A percentile compares a stretch with the other conserved stretches of the same genome.
These are phyloP conservation scores for Ganoderma leucocontextum DNA, from an alignment of 1,284 basidiomycete genomes.

Conservation along the genomic window DNA sequence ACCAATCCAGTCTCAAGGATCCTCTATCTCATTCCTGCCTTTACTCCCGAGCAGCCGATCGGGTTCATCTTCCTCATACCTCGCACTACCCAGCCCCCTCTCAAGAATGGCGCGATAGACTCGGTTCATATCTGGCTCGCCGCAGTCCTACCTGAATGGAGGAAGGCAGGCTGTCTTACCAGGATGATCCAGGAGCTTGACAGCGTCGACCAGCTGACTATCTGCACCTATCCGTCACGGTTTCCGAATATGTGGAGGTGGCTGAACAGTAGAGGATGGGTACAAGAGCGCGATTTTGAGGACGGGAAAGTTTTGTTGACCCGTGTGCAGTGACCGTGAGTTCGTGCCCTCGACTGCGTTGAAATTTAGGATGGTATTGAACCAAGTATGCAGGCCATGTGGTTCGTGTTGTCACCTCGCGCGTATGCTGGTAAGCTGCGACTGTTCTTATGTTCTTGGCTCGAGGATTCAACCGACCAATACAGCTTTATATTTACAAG, in stretches of 20 bases:
- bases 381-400: background rate
- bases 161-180: constrained; percentile 36
- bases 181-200: constrained; percentile 34
- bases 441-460: background rate
- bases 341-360: background rate
- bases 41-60: constrained; percentile 21
- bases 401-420: background rate
- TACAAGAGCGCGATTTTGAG: constrained; percentile 23
- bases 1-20: constrained; percentile 32
- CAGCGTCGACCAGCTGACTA: constrained; percentile 23
- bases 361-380: background rate
- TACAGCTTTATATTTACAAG: background rate
- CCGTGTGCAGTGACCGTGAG: constrained; percentile 7
- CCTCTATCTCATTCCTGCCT: constrained; percentile 31
- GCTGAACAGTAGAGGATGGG: constrained; percentile 38
- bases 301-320: constrained; percentile 39
- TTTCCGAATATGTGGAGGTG: constrained; percentile 42
- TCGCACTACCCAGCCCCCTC: constrained; percentile 30
- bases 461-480: background rate
- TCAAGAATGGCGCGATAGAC: constrained; percentile 26
- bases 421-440: background rate
- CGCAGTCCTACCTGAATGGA: constrained; percentile 34
- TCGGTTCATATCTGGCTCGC: constrained; percentile 40
- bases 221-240: constrained; percentile 38
- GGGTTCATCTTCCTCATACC: constrained; percentile 39